Conservation (phyloP, 2,329 filamentous ascomycete species). For the Aspergillus fijiensis region DNA sequence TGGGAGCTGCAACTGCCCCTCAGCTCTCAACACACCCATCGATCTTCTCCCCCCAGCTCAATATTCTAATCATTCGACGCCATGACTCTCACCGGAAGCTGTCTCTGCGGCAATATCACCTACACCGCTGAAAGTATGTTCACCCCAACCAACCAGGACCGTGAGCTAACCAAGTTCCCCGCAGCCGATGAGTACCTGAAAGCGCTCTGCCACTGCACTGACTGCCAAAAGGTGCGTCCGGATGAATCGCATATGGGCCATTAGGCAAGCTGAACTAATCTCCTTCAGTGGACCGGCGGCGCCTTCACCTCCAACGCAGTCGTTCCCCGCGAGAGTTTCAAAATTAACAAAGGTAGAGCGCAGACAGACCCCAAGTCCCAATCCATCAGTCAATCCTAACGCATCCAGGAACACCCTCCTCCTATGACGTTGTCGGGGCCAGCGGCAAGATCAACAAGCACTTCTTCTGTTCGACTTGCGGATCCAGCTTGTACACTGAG, state of each 20-base stretch:
- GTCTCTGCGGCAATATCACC: conserved; percentile 35
- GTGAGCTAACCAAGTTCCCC: background rate
- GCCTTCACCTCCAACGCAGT: conserved; percentile 57
- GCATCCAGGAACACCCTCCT: conserved; percentile 45
- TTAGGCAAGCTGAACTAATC: background rate
- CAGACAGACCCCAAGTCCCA: background rate
- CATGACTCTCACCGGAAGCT: conserved; percentile 34
- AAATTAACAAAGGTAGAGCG: conserved; percentile 48
- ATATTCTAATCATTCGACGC: background rate
- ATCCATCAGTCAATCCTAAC: too few relatives aligned
- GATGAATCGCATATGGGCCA: background rate
- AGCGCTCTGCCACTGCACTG: conserved; percentile 55
- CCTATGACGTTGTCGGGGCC: conserved; percentile 49
- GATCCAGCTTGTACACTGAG: conserved; percentile 53
- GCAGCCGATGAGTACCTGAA: conserved; percentile 44
- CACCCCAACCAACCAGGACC: background rate
- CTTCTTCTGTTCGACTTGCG: conserved; percentile 56
- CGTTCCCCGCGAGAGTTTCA: conserved; percentile 49
- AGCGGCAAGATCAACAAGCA: conserved; percentile 58
- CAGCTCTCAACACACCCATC: background rate
- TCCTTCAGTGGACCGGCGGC: conserved; percentile 50
- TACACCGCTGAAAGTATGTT: conserved; percentile 30
- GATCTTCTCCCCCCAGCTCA: background rate
- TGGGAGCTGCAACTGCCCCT: too few relatives aligned
- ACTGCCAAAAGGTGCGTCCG: conserved; percentile 53